These are phyloP conservation scores for Pseudocohnilembus persalinus DNA, from an alignment of 169 alveolate species.

Conservation along the genomic window DNA sequence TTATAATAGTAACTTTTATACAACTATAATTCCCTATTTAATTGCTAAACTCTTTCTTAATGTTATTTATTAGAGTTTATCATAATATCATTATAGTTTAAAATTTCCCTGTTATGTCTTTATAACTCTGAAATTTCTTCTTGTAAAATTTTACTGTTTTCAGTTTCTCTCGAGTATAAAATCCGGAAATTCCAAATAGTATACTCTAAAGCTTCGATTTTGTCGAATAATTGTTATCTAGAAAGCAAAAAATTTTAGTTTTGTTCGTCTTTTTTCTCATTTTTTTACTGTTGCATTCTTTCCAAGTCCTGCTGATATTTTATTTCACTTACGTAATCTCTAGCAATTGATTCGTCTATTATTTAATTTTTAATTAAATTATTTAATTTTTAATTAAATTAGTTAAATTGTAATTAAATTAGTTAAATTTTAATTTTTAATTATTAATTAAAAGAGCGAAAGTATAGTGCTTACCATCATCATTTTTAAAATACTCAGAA, in stretches of 20 bases:
- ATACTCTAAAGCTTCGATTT: neutral
- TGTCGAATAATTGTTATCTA: constrained; percentile 1
- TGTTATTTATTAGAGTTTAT: constrained; percentile 5
- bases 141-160: neutral
- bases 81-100: neutral
- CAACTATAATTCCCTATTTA: constrained; percentile 6
- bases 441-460: too few species aligned
- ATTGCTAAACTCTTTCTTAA: neutral
- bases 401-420: too few species aligned
- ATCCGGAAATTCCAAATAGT: constrained; percentile 3
- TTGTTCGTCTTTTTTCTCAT: neutral
- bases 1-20: constrained; percentile 15
- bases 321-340: constrained; percentile 5
- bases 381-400: too few species aligned
- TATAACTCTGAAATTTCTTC: neutral
- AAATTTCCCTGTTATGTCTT: neutral
- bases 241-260: neutral
- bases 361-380: too few species aligned
- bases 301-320: constrained; percentile 4
- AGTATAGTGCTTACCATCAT: neutral
- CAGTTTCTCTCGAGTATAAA: neutral
- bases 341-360: neutral
- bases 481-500: neutral
- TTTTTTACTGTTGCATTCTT: neutral
- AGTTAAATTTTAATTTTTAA: too few species aligned